Conservation (phyloP, 257 asterid genomes). For the Solanum dulcamara region DNA sequence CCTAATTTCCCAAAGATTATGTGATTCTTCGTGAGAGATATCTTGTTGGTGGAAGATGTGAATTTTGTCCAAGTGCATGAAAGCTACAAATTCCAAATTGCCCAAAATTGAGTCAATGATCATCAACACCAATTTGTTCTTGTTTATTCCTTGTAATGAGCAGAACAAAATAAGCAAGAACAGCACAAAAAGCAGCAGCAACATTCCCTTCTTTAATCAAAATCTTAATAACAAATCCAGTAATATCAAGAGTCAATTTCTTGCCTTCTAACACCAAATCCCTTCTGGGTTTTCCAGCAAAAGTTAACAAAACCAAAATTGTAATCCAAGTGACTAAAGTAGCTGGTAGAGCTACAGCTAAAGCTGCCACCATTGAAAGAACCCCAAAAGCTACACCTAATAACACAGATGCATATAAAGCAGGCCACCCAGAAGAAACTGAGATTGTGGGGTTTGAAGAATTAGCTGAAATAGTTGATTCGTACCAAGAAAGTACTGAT, state of each 20-base stretch:
- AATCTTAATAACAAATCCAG: slow-evolving; percentile 49
- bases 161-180: slow-evolving; percentile 65
- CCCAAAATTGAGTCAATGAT: not conserved
- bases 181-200: slow-evolving; percentile 78
- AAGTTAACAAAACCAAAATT: slow-evolving; percentile 62
- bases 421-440: slow-evolving; percentile 35
- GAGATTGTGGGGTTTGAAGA: not conserved
- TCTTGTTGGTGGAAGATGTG: no score
- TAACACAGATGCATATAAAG: slow-evolving; percentile 53
- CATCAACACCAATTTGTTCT: not conserved
- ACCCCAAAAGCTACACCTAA: slow-evolving; percentile 68
- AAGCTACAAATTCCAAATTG: no score
- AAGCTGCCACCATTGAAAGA: slow-evolving; percentile 73
- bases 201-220: slow-evolving; percentile 80
- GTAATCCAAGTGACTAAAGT: slow-evolving; percentile 84
- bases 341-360: slow-evolving; percentile 86
- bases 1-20: not conserved
- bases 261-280: slow-evolving; percentile 60
- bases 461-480: slow-evolving; percentile 16
- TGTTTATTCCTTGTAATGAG: slow-evolving; percentile 15
- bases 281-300: slow-evolving; percentile 70
- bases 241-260: slow-evolving; percentile 77
- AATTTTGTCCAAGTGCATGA: no score
- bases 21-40: no score
- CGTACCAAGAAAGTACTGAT: slow-evolving; percentile 55